Evolutionary conservation across 352 stramenopile species (phyloP), one percentile per base, ranked within the genome.

Genomic region (Aphanomyces invadans): DNA sequence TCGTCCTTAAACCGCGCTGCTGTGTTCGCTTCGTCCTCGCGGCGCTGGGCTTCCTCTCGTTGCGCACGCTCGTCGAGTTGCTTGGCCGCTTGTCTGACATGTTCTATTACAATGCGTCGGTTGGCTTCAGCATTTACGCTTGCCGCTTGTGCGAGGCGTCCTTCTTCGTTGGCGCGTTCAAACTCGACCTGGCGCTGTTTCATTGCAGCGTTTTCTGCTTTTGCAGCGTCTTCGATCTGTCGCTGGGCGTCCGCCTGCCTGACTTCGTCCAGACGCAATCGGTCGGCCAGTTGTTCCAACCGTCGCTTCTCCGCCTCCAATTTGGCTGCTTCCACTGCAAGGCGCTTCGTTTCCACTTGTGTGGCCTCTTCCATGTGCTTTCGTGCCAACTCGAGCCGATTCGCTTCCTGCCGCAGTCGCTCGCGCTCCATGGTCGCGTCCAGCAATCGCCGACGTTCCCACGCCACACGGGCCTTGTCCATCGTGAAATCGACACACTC

Each of bases 181-280:
- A 12, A 62, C 1, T 11, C 63, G 56, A 44, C 59, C 38, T 1
- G 38, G 19, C 29, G 70, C 49, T 42, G 36, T 33, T 55, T n/a
- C n/a, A n/a, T 32, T 7, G 57, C 57, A 44, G 46, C 44, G 7
- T 25, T 11, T 17, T 36, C 36, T 21, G 29, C 33, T 1, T 36
- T 26, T 33, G 17, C 46, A 10, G 59, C 59, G 29, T 65, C 38
- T 9, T 65, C 59, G 4, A 65, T 54, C n/a, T 64, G 29, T 28
- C 70, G 62, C 12, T 39, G 45, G 17, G 70, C 62, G 11, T 57
- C 31, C 1, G 69, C 69, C 2, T 33, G 55, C 15, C 38, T 46
- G 1, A 19, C 11, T n/a, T 12, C 19, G 10, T 63, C 55, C 5
- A 12, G 26, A 23, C 55, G 55, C 36, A 11, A 15, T 7, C 15